Evolutionary conservation across 78 protist species (phyloP).

Genomic region (Dictyostelium purpureum): DNA sequence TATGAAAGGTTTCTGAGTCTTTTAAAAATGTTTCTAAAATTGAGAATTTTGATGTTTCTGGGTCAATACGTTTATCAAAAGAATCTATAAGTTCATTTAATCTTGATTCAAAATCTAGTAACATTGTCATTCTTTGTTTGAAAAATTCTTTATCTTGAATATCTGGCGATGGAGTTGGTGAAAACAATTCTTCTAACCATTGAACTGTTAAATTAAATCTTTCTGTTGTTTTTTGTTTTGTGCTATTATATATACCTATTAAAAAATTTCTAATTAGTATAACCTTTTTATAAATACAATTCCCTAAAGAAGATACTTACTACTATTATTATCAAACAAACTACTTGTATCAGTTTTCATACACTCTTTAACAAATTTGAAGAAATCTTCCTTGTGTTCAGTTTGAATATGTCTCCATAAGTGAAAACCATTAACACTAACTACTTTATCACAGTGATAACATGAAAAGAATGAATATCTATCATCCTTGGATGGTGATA

Average conservation of each 20-base stretch:
- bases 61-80: slow-evolving; percentile 7
- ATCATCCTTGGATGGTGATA: slow-evolving; percentile 1
- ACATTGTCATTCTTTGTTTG: neutral
- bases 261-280: neutral
- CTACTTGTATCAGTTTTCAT: too few relatives aligned
- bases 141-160: neutral
- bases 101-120: neutral
- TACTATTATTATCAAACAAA: neutral
- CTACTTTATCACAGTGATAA: slow-evolving; percentile 32
- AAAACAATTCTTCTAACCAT: slow-evolving; percentile 51
- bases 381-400: slow-evolving; percentile 52
- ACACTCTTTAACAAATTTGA: slow-evolving; percentile 32
- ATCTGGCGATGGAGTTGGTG: slow-evolving; percentile 33
- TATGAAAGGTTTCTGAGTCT: slow-evolving; percentile 2
- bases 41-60: neutral
- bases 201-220: slow-evolving; percentile 5
- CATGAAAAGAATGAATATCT: slow-evolving; percentile 51
- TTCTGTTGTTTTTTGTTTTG: slow-evolving; percentile 27
- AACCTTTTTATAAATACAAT: neutral
- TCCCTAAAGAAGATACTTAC: neutral
- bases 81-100: neutral
- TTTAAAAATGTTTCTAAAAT: neutral
- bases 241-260: slow-evolving; percentile 6
- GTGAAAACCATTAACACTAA: slow-evolving; percentile 56
- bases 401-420: slow-evolving; percentile 53